Percentiles rank a stretch among this genome's conserved stretches.
Conservation (phyloP, 805 yeast species). For the Scheffersomyces stipitis region DNA sequence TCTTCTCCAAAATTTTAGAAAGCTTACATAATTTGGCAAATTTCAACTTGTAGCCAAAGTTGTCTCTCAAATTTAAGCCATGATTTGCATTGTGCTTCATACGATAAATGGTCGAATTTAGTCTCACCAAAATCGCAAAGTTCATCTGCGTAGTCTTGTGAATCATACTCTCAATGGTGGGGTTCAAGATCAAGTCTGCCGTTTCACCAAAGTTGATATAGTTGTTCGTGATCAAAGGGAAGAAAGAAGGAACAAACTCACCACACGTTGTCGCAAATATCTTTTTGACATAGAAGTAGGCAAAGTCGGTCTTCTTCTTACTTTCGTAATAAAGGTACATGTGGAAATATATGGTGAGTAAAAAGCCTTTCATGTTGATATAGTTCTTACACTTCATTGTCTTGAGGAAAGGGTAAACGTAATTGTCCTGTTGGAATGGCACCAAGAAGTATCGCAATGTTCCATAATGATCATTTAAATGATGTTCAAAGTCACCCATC, state of each 20-base stretch:
- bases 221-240: slow-evolving; percentile 31
- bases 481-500: slow-evolving; percentile 3
- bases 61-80: slow-evolving; percentile 12
- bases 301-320: slow-evolving; percentile 20
- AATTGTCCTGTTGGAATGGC: slow-evolving; percentile 4
- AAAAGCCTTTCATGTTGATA: slow-evolving; percentile 17
- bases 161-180: slow-evolving; percentile 25
- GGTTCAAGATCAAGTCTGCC: slow-evolving; percentile 42
- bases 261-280: slow-evolving; percentile 20
- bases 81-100: slow-evolving; percentile 21
- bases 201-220: slow-evolving; percentile 41
- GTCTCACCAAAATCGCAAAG: slow-evolving; percentile 22
- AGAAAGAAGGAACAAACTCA: slow-evolving; percentile 32
- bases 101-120: slow-evolving; percentile 20
- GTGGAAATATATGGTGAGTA: slow-evolving; percentile 28
- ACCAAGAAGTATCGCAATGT: slow-evolving; percentile 1
- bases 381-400: slow-evolving; percentile 14
- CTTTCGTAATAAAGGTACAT: slow-evolving; percentile 42
- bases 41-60: slow-evolving; percentile 16
- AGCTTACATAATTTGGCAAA: slow-evolving; percentile 24
- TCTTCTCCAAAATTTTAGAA: slow-evolving; percentile 22
- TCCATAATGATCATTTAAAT: background rate
- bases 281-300: slow-evolving; percentile 36
- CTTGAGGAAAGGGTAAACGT: slow-evolving; percentile 10
- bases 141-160: slow-evolving; percentile 30